Percentiles rank a stretch among this genome's conserved stretches.
Conservation (phyloP, 75 land plant species). For the Adiantum capillusveneris region DNA sequence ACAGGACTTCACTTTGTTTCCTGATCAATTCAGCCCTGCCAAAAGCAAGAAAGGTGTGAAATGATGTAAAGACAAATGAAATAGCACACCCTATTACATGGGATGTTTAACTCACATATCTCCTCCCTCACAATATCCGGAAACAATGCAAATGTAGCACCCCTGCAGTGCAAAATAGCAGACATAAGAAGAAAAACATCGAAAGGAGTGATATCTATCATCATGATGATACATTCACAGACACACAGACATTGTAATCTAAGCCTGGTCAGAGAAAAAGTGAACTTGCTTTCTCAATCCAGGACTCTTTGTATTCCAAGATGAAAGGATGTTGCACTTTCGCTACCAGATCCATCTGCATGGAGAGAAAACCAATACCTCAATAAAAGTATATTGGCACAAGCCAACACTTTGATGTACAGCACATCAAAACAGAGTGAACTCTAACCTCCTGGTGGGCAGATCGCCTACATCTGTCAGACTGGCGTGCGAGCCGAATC, state of each 20-base stretch:
- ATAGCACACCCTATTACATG: neutral
- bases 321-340: conserved; percentile 32
- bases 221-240: too few species aligned
- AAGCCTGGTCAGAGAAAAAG: neutral
- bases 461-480: conserved; percentile 66
- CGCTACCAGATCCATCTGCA: conserved; percentile 31
- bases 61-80: neutral
- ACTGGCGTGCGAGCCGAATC: conserved; percentile 72
- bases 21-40: conserved; percentile 32
- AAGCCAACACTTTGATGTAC: too few species aligned
- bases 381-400: too few species aligned
- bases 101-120: conserved; percentile 30
- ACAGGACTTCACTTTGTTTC: conserved; percentile 30
- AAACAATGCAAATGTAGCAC: conserved; percentile 38
- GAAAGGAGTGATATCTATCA: too few species aligned
- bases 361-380: too few species aligned
- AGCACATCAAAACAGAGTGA: neutral
- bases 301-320: conserved; percentile 38
- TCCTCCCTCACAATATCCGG: conserved; percentile 45
- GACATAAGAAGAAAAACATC: too few species aligned
- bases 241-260: too few species aligned
- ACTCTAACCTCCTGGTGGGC: conserved; percentile 69
- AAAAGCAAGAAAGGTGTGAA: neutral
- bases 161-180: conserved; percentile 18
- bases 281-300: conserved; percentile 31